Percentiles rank a stretch among this genome's conserved stretches.
These are phyloP conservation scores for Mediolabrus comicus DNA, from an alignment of 108 stramenopile species.

Conservation along the genomic window DNA sequence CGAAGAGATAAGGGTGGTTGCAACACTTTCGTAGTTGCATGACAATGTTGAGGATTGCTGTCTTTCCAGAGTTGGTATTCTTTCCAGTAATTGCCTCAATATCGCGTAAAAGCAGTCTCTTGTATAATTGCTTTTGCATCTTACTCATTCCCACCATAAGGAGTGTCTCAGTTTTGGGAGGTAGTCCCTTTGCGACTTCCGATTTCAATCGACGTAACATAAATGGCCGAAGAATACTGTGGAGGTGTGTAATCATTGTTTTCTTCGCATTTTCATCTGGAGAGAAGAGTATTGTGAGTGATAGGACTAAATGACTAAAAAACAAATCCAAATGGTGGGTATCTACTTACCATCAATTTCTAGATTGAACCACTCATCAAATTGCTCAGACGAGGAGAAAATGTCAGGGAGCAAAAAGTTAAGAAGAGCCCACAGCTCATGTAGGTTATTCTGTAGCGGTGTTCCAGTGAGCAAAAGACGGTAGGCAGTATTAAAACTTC, in stretches of 20 bases:
- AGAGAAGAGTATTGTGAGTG: background rate
- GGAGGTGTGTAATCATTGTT: conserved; percentile 94
- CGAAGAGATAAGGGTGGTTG: conserved; percentile 99
- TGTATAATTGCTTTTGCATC: conserved; percentile 94
- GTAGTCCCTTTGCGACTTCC: conserved; percentile 88
- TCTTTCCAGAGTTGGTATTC: conserved; percentile 65
- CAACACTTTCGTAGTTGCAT: conserved; percentile 99
- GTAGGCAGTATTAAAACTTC: conserved; percentile 85
- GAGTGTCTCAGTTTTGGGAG: conserved; percentile 92
- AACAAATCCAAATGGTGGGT: background rate
- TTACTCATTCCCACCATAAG: conserved; percentile 90
- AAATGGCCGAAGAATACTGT: conserved; percentile 97
- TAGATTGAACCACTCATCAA: conserved; percentile 95
- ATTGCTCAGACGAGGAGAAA: conserved; percentile 87
- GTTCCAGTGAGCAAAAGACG: conserved; percentile 98
- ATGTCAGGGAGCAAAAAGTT: conserved; percentile 92
- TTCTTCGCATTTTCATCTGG: conserved; percentile 83
- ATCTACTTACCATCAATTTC: conserved; percentile 87
- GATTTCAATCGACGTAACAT: conserved; percentile 97
- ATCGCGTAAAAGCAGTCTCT: conserved; percentile 86
- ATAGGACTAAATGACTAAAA: background rate
- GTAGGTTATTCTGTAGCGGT: conserved; percentile 97
- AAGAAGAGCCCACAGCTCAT: conserved; percentile 94
- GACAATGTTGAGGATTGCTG: conserved; percentile 91
- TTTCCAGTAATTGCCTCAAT: conserved; percentile 81